Percentiles rank a stretch among this genome's conserved stretches.
Conservation (phyloP, 2,329 filamentous ascomycete genomes). For the Nemania sp. region DNA sequence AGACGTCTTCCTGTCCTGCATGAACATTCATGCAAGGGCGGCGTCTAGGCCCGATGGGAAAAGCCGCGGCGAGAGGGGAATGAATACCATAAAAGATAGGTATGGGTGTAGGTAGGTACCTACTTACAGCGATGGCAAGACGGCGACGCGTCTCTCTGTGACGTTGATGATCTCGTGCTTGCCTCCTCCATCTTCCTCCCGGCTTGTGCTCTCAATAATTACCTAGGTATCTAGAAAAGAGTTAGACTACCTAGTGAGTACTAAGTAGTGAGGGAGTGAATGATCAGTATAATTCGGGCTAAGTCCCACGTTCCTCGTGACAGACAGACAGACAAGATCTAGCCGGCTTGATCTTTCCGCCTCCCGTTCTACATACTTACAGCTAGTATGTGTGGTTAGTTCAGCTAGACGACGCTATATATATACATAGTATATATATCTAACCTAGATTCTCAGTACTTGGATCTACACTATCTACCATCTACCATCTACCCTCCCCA, state of each 20-base stretch:
- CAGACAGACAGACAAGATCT: conserved; percentile 24
- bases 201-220: too few relatives aligned
- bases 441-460: neutral
- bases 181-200: too few relatives aligned
- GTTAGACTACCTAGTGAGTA: too few relatives aligned
- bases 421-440: neutral
- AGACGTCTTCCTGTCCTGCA: conserved; percentile 36
- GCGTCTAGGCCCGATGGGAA: conserved; percentile 3
- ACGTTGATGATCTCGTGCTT: neutral
- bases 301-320: neutral
- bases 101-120: too few relatives aligned
- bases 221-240: too few relatives aligned
- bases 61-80: neutral
- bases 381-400: too few relatives aligned
- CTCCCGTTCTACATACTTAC: conserved; percentile 24
- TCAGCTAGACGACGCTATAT: too few relatives aligned
- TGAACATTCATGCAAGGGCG: conserved; percentile 41
- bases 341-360: conserved; percentile 30
- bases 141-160: conserved; percentile 17
- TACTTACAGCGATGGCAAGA: conserved; percentile 12
- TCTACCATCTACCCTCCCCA: neutral
- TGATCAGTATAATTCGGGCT: neutral
- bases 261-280: too few relatives aligned
- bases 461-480: neutral
- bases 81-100: neutral